phyloP scores from a whole-genome alignment of 2,329 filamentous ascomycete genomes.

The Hypoxylon sp. region DNA sequence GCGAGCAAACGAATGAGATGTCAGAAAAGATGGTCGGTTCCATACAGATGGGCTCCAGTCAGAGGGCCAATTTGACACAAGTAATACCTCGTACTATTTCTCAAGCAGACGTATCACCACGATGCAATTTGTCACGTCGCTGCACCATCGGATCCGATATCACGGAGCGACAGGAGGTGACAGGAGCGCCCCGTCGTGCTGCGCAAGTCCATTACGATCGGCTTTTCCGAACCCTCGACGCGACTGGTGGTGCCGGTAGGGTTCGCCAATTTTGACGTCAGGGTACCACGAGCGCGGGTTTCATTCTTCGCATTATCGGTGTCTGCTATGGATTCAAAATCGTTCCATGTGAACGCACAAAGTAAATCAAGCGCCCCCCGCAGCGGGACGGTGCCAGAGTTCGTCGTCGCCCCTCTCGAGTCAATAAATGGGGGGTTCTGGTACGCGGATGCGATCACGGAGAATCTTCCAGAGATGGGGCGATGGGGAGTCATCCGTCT shows the following conservation, averaged over 20 bases:
- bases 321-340: constrained; percentile 24
- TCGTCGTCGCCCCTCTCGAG: constrained; percentile 16
- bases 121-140: constrained; percentile 36
- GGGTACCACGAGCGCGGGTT: constrained; percentile 40
- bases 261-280: constrained; percentile 40
- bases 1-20: constrained; percentile 15
- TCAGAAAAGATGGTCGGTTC: constrained; percentile 21
- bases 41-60: constrained; percentile 18
- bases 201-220: constrained; percentile 27
- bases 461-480: constrained; percentile 26
- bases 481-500: constrained; percentile 13
- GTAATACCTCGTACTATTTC: constrained; percentile 21
- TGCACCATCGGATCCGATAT: constrained; percentile 34
- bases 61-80: constrained; percentile 8
- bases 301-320: constrained; percentile 37
- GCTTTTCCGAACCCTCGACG: constrained; percentile 22
- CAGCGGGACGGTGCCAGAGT: constrained; percentile 34
- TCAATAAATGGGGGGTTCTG: constrained; percentile 18
- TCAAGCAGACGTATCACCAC: constrained; percentile 15
- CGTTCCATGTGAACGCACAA: constrained; percentile 31
- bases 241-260: constrained; percentile 30
- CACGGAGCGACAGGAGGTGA: constrained; percentile 21
- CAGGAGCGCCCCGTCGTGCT: constrained; percentile 21
- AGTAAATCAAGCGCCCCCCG: constrained; percentile 36
- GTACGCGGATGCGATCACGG: constrained; percentile 36